Base-by-base conservation (phyloP, 306 rosid species). In the Glycyrrhiza uralensis region DNA sequence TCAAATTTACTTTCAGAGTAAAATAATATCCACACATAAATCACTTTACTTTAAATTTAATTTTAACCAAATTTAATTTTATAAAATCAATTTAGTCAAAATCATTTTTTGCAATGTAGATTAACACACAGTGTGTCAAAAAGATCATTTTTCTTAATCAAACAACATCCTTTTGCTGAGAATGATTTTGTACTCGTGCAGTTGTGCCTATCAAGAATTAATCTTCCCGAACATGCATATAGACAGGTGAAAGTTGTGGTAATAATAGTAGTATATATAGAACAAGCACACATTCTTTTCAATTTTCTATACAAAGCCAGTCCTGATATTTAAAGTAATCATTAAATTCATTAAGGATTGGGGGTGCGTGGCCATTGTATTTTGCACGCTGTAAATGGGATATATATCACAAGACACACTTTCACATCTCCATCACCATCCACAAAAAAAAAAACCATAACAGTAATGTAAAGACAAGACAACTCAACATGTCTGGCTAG, bases 391-490 rank as follows among this genome's bases (percentile, higher is more conserved):
- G 54, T 2, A 65, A 65, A 65, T 44, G 6, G 7, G 56, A 61
- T 18, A 20, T 26, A 2, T 1, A 26, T 1, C 29, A n/a, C 42
- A 33, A 35, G 13, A 8, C 12, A 36, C 14, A 38, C 44, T n/a
- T 38, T 38, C n/a, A 38, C 44, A 28, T 12, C n/a, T 10, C 18
- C 38, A 38, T 32, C 28, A 7, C 65, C 52, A 36, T 36, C 28
- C 6, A 0, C 4, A 30, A 30, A 38, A n/a, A 13, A 41, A 55
- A 8, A 55, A 26, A n/a, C n/a, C 17, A n/a, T 7, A 15, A 39
- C 30, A 54, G 33, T 26, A 41, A 72, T 12, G 39, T 54, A 44
- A 20, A 72, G 24, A 29, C 24, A n/a, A 70, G 65, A 54, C 76
- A 72, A 55, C 28, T 14, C 15, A 38, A 11, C 26, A 52, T 28